Evolutionary conservation across 2,329 filamentous ascomycete genomes (phyloP), one percentile per base, ranked within the genome.

Genomic region (Penicillium sp.): DNA sequence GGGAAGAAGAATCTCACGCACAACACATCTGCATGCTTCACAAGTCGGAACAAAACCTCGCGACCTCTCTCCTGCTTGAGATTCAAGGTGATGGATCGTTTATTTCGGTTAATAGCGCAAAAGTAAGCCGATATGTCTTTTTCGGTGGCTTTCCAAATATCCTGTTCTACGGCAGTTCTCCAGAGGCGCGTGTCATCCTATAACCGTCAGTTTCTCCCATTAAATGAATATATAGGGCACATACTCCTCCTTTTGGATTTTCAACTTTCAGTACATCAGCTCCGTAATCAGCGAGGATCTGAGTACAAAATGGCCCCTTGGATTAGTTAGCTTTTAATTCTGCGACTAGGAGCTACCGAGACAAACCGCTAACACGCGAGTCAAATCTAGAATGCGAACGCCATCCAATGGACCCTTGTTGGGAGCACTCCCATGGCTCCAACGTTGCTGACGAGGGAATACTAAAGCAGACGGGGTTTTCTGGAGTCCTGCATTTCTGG

Each of bases 231-330:
- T 61, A 64, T 50, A 58, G 12, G 3, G 6, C 13, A 29, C 63
- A 46, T 52, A 69, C 64, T 23, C 68, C 66, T 43, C 66, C 63
- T 44, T 61, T 59, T 1, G 64, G 64, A 46, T 76, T 65, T 49
- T 78, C 76, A 37, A 66, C 49, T 36, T 66, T 66, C 36, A 78
- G 69, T 1, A 78, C 71, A 17, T 72, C 68, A 0, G 75, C 76
- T 0, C 75, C 74, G 42, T 76, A 75, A 46, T 78, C 75, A 18
- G 74, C 75, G 3, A 78, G 68, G n/a, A 78, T 76, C 44, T 77
- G 73, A 3, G 70, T 73, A 30, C 72, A 75, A 36, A 70, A 74
- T 0, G 71, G 71, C 0, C 66, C 71, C 70, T 69, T 26, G 4
- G 5, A 17, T 44, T 30, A 24, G 32, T 48, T 18, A 32, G 36